Conservation (phyloP, 2,329 filamentous ascomycete genomes). For the Fusarium guadeloupense region DNA sequence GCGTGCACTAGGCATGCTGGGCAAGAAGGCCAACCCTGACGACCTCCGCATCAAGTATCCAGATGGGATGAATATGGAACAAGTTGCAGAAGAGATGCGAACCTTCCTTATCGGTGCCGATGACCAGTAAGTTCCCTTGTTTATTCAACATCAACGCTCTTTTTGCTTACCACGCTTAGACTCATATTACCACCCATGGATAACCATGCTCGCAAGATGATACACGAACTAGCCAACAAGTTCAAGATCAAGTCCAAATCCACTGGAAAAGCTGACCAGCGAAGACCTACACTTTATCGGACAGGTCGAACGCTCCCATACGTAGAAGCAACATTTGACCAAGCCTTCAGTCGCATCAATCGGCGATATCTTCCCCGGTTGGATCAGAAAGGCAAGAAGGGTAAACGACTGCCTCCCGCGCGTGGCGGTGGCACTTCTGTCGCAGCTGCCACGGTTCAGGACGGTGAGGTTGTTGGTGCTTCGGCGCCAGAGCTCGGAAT, state of each 20-base stretch:
- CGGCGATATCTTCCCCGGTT: constrained; percentile 66
- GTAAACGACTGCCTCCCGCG: constrained; percentile 40
- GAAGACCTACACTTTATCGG: constrained; percentile 81
- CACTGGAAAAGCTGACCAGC: constrained; percentile 73
- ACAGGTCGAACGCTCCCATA: constrained; percentile 72
- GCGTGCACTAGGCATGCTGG: constrained; percentile 72
- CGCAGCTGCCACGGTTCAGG: constrained; percentile 64
- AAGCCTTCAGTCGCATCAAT: constrained; percentile 46
- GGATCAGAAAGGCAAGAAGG: constrained; percentile 53
- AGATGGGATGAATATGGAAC: constrained; percentile 73
- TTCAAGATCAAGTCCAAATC: constrained; percentile 88
- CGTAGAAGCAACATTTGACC: constrained; percentile 64
- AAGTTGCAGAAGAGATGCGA: constrained; percentile 77
- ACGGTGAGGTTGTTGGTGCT: constrained; percentile 89
- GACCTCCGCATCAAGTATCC: constrained; percentile 77
- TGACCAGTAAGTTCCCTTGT: constrained; percentile 63
- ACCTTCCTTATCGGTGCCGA: constrained; percentile 72
- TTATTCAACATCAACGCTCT: neutral
- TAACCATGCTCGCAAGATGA: constrained; percentile 75
- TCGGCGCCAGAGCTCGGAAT: constrained; percentile 83
- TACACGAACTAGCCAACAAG: constrained; percentile 80
- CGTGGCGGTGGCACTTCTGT: constrained; percentile 32
- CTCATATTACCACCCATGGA: constrained; percentile 86
- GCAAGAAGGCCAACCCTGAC: constrained; percentile 63
- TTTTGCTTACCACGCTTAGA: constrained; percentile 52